Evolutionary conservation across 768 basidiomycete species (phyloP), one percentile per base, ranked within the genome.

Genomic region (Kwoniella pini): DNA sequence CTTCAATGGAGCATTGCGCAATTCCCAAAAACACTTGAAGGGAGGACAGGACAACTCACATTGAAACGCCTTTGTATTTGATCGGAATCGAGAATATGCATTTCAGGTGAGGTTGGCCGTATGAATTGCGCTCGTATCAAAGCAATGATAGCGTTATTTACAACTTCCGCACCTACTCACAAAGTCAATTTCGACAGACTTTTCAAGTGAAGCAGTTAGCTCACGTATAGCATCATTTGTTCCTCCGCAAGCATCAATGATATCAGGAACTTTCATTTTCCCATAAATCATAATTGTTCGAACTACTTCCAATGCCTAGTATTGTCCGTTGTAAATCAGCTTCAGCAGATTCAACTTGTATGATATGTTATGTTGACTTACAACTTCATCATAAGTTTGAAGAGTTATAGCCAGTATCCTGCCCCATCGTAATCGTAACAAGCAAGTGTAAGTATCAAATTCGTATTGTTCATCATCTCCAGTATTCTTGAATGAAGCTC

Each of bases 381-480:
- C 93, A 76, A 82, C 77, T 64, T 82, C 81, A 22, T 91, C 92
- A 60, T 88, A 87, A 46, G 86, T 75, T 54, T 86, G 81, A 64
- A 86, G 85, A 7, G 91, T 86, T 43, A 88, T 81, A 81, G 85
- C 87, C 22, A 91, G 83, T 69, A 89, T 92, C 60, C 84, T 84
- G 24, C 92, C 93, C 76, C 91, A 95, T 65, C 92, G 81, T 75
- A 91, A 70, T 57, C 93, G 82, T 79, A 86, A 81, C 33, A 96
- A 81, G 75, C 92, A 93, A 72, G 92, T 91, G 54, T 88, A 85
- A 13, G 85, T 80, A 70, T 92, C 91, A 64, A 95, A 81, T 75
- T 96, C 92, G 57, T 77, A 79, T 48, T 89, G 82, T 57, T 80
- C 77, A 26, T 75, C 73, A 10, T 64, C 62, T 30, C 62, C 60